phyloP scores from a whole-genome alignment of 1,139 yeast species.

The Sugiyamaella neomexicana region DNA sequence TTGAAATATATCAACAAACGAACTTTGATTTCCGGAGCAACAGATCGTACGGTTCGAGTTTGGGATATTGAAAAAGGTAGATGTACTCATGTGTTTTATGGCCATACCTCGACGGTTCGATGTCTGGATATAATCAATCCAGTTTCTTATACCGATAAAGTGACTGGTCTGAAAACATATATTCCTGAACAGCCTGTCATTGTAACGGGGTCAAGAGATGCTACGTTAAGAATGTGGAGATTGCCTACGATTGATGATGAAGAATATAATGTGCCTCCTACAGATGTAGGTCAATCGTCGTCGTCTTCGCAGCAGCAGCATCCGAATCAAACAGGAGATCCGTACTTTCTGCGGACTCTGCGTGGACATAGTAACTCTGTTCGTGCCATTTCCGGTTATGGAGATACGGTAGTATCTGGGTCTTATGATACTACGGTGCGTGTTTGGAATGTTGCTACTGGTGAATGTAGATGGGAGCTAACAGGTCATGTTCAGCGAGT shows the following conservation, averaged over 20 bases:
- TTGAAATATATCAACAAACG: conserved; percentile 72
- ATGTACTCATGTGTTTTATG: conserved; percentile 84
- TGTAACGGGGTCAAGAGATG: conserved; percentile 88
- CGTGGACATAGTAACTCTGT: conserved; percentile 88
- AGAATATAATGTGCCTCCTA: conserved; percentile 18
- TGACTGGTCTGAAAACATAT: conserved; percentile 58
- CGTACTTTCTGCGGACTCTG: conserved; percentile 71
- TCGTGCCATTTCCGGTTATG: conserved; percentile 83
- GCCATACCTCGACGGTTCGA: conserved; percentile 90
- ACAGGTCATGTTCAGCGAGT: conserved; percentile 86
- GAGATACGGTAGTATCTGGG: conserved; percentile 82
- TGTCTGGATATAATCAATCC: conserved; percentile 84
- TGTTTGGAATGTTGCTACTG: conserved; percentile 85
- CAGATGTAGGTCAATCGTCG: not conserved
- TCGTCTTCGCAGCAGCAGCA: conserved; percentile 8
- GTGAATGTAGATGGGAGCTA: conserved; percentile 69
- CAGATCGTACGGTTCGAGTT: conserved; percentile 86
- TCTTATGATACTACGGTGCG: conserved; percentile 89
- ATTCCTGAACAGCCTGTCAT: conserved; percentile 64
- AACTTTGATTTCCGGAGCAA: conserved; percentile 83
- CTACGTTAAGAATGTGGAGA: conserved; percentile 85
- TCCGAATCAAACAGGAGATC: conserved; percentile 45
- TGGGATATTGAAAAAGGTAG: conserved; percentile 79
- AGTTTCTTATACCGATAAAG: conserved; percentile 36
- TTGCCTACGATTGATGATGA: conserved; percentile 50